Percentiles rank a stretch among this genome's conserved stretches.
phyloP scores from a whole-genome alignment of 805 yeast genomes.

The Ogataea sp. region DNA sequence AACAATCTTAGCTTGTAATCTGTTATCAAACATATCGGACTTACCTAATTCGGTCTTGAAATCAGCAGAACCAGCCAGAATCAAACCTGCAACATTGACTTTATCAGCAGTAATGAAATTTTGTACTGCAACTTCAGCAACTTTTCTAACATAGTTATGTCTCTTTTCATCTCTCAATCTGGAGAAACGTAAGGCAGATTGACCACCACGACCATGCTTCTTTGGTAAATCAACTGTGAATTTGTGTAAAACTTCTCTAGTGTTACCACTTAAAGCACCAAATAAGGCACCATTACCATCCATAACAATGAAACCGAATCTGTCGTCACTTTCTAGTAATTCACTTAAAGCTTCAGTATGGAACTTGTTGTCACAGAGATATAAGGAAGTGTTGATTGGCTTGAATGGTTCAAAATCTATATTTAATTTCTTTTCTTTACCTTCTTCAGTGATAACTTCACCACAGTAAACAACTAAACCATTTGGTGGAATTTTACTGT shows the following conservation, averaged over 20 bases:
- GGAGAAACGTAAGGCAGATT: slow-evolving; percentile 97
- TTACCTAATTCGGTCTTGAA: slow-evolving; percentile 91
- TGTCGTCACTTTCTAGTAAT: slow-evolving; percentile 88
- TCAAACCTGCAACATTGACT: slow-evolving; percentile 88
- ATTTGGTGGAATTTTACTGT: slow-evolving; percentile 83
- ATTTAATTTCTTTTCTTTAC: slow-evolving; percentile 93
- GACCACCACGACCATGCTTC: slow-evolving; percentile 99
- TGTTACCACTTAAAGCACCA: slow-evolving; percentile 93
- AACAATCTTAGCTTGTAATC: slow-evolving; percentile 80
- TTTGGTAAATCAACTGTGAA: slow-evolving; percentile 97
- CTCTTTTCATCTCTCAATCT: slow-evolving; percentile 98
- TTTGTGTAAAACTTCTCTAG: slow-evolving; percentile 92
- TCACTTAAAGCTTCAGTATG: slow-evolving; percentile 96
- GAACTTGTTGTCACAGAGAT: slow-evolving; percentile 95
- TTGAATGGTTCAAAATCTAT: slow-evolving; percentile 98
- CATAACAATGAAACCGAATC: slow-evolving; percentile 97
- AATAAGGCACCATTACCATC: slow-evolving; percentile 98
- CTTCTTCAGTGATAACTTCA: slow-evolving; percentile 94
- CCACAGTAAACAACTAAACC: slow-evolving; percentile 98
- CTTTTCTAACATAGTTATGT: slow-evolving; percentile 97
- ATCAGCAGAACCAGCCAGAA: slow-evolving; percentile 98
- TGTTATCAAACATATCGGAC: slow-evolving; percentile 87
- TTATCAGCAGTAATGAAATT: slow-evolving; percentile 93
- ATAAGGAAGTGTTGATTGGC: slow-evolving; percentile 95
- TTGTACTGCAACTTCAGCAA: slow-evolving; percentile 97